A percentile compares a stretch with the other conserved stretches of the same genome.
Conservation (phyloP, 225 moss, liverwort and hornwort species). For the Polytrichum commune region DNA sequence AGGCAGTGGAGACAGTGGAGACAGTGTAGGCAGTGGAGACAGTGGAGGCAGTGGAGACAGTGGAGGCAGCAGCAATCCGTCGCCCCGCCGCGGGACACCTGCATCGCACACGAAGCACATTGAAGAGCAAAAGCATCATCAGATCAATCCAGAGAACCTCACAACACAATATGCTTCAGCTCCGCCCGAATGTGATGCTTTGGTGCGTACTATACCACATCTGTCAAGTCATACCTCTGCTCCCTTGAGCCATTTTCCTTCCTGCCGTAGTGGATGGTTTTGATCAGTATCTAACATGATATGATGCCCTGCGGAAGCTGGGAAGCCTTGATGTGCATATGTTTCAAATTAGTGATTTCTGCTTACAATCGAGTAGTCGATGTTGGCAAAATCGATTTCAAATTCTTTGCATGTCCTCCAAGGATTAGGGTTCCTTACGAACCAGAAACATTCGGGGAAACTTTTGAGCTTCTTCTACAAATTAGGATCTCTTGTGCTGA, state of each 20-base stretch:
- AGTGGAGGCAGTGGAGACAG: constrained; percentile 1
- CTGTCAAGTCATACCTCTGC: not conserved
- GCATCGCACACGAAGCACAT: not conserved
- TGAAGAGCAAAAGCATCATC: not conserved
- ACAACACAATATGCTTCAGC: not conserved
- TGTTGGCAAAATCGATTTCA: too few relatives aligned
- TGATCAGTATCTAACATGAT: too few relatives aligned
- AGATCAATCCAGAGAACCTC: constrained; percentile 7
- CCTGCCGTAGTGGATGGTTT: too few relatives aligned
- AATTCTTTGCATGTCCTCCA: too few relatives aligned
- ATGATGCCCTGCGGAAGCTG: too few relatives aligned
- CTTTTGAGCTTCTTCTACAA: not conserved
- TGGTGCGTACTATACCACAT: not conserved
- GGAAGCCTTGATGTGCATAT: too few relatives aligned
- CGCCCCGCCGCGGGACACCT: constrained; percentile 11
- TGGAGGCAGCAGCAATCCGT: constrained; percentile 9
- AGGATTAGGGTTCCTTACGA: not conserved
- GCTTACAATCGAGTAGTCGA: too few relatives aligned
- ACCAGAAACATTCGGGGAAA: not conserved
- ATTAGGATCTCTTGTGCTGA: not conserved
- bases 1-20: not conserved
- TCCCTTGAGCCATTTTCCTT: not conserved
- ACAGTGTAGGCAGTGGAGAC: too few relatives aligned
- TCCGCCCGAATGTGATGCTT: too few relatives aligned
- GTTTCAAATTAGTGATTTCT: too few relatives aligned